Evolutionary conservation across 345 rosid species (phyloP), one percentile per base, ranked within the genome.

Genomic region (Xanthoceras sorbifolium): DNA sequence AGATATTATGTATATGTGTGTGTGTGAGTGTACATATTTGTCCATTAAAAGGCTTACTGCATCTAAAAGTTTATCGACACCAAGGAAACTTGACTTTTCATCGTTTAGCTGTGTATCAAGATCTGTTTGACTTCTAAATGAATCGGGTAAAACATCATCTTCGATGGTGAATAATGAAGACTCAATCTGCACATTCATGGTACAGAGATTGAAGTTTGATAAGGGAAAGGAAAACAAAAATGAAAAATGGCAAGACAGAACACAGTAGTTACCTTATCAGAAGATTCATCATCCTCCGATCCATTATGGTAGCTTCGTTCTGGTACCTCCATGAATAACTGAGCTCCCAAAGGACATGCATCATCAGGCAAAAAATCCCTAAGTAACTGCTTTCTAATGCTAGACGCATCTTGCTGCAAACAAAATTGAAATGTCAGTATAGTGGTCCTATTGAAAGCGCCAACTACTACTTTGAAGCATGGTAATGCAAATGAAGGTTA

Each of bases 341-440:
- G 81, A 38, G 86, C 81, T 80, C 87, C 94, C 71, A 82, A 78
- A 48, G 93, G 94, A 79, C 91, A 90, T 57, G 76, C 91, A 7
- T 90, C 91, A 29, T 86, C 82, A 34, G 93, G 92, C 69, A 85
- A 76, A 72, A 90, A 92, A 69, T 86, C 90, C 40, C 74, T 79
- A 77, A 87, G 84, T 81, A 92, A 79, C 85, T 85, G 84, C 61
- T 84, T 83, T 64, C 65, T 84, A 72, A 85, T 75, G 64, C 75
- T 46, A 29, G 82, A 81, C 17, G 91, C 66, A 11, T 82, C 86
- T 79, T 85, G 80, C 94, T 86, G 87, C 81, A 64, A 63, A 71
- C 69, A 67, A 57, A 63, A 64, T 17, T 61, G 10, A 31, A 64
- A 34, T 63, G 69, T 78, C 66, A 71, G 36, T 50, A 61, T 9